Percentiles rank a stretch among this genome's conserved stretches.
phyloP scores from a whole-genome alignment of 2,329 filamentous ascomycete genomes.

The Xylariaceae sp. region DNA sequence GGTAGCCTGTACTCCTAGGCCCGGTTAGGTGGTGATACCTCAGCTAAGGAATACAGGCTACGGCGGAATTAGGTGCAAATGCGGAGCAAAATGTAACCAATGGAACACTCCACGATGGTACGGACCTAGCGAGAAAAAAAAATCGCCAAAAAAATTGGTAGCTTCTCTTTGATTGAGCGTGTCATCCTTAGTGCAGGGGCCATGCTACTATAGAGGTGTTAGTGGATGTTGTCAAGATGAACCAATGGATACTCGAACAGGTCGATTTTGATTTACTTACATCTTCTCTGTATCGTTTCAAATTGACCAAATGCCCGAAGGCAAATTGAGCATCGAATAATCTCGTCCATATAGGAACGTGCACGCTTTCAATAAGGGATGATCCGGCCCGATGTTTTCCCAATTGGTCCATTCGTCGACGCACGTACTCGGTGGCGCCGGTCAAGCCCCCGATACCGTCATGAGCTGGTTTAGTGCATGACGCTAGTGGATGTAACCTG shows the following conservation, averaged over 20 bases:
- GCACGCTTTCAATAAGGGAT: neutral
- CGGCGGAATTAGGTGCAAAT: no score
- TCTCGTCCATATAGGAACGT: neutral
- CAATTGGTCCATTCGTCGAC: neutral
- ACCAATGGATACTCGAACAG: neutral
- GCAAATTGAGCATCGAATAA: neutral
- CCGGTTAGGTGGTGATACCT: no score
- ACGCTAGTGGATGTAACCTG: neutral
- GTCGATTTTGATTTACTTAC: neutral
- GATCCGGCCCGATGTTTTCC: neutral
- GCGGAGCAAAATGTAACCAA: no score
- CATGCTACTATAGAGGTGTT: conserved; percentile 53
- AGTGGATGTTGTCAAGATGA: neutral
- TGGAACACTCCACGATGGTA: no score
- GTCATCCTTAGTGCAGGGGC: conserved; percentile 91
- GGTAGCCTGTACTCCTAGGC: no score
- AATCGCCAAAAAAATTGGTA: conserved; percentile 56
- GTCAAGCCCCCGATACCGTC: neutral
- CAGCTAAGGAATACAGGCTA: no score
- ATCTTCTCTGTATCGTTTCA: neutral
- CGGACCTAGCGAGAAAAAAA: conserved; percentile 22
- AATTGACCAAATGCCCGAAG: neutral
- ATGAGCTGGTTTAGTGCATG: neutral
- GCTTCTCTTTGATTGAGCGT: conserved; percentile 78
- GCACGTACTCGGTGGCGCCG: neutral